Conservation (phyloP, 306 rosid genomes). For the Prunus mongolica region DNA sequence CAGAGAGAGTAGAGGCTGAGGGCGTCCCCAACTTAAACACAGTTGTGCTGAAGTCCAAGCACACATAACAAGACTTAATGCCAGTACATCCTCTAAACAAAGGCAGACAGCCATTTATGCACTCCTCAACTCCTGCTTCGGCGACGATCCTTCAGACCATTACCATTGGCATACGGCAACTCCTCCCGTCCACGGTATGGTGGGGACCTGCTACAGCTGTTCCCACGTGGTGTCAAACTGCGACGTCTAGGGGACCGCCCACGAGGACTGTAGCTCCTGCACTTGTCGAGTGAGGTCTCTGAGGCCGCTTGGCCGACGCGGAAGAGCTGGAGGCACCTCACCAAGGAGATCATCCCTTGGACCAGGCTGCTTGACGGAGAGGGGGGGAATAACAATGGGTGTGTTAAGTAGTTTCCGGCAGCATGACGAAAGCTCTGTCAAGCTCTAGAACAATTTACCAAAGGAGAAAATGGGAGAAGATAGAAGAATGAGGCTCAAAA, state of each 20-base stretch:
- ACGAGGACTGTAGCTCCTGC: constrained; percentile 92
- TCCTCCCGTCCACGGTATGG: constrained; percentile 88
- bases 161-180: constrained; percentile 84
- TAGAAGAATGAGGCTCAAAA: no score
- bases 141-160: constrained; percentile 85
- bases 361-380: no score
- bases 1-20: constrained; percentile 59
- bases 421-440: no score
- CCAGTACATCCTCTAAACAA: constrained; percentile 43
- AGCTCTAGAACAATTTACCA: no score
- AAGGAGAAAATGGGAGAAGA: no score
- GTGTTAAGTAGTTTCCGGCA: no score
- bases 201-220: constrained; percentile 90
- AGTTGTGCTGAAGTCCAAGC: constrained; percentile 55
- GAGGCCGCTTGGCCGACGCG: no score
- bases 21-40: constrained; percentile 69
- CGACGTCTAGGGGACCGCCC: constrained; percentile 93
- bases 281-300: no score
- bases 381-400: no score
- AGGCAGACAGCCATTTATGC: constrained; percentile 18
- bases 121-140: constrained; percentile 80
- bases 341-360: no score
- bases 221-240: constrained; percentile 87
- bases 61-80: constrained; percentile 50
- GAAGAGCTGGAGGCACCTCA: no score